These are phyloP conservation scores for Knufia petricola DNA, from an alignment of 2,329 filamentous ascomycete genomes.

Conservation along the genomic window DNA sequence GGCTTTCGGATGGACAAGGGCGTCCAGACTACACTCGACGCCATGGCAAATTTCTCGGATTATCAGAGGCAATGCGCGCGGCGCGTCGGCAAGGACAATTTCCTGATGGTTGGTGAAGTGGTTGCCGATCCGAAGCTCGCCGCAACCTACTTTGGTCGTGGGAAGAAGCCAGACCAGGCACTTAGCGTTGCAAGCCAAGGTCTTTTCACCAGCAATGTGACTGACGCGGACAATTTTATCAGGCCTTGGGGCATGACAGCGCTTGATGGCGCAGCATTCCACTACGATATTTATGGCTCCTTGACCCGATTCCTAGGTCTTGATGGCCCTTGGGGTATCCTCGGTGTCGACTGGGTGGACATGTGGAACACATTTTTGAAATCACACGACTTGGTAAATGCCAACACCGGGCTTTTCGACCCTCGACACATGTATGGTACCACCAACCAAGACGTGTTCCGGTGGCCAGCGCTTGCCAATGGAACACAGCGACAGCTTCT, in stretches of 20 bases:
- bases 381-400: slow-evolving; percentile 52
- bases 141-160: slow-evolving; percentile 52
- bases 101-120: slow-evolving; percentile 55
- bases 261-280: slow-evolving; percentile 52
- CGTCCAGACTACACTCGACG: slow-evolving; percentile 53
- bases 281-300: slow-evolving; percentile 54
- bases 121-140: slow-evolving; percentile 53
- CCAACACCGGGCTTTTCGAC: slow-evolving; percentile 52
- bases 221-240: slow-evolving; percentile 39
- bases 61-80: slow-evolving; percentile 49
- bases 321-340: slow-evolving; percentile 46
- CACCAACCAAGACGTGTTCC: slow-evolving; percentile 57
- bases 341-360: slow-evolving; percentile 46
- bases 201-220: slow-evolving; percentile 39
- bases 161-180: slow-evolving; percentile 47
- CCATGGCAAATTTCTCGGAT: slow-evolving; percentile 48
- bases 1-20: slow-evolving; percentile 60
- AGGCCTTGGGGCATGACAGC: slow-evolving; percentile 39
- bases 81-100: slow-evolving; percentile 51
- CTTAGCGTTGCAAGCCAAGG: slow-evolving; percentile 40
- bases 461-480: slow-evolving; percentile 51
- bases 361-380: slow-evolving; percentile 47
- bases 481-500: slow-evolving; percentile 50
- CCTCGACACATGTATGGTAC: slow-evolving; percentile 56
- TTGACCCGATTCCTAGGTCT: slow-evolving; percentile 52